Evolutionary conservation across 495 filamentous ascomycete species (phyloP).

Genomic region (Xylaria flabelliformis): DNA sequence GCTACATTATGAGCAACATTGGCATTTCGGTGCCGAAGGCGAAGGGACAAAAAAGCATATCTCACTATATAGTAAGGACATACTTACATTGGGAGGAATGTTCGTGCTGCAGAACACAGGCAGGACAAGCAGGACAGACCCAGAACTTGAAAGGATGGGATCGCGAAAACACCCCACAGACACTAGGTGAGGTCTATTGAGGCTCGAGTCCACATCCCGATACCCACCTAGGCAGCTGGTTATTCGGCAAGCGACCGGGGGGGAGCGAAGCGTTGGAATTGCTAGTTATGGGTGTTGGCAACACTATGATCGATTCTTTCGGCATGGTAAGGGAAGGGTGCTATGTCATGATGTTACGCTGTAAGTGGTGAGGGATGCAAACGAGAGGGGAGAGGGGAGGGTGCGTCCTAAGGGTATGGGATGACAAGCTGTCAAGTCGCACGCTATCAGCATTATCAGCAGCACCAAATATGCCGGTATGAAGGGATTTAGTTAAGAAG

Average conservation of each 20-base stretch:
- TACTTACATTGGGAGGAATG: no score
- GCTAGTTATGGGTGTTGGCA: neutral
- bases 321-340: neutral
- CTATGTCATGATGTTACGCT: neutral
- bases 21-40: constrained; percentile 11
- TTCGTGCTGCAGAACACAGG: no score
- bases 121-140: neutral
- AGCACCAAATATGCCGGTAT: neutral
- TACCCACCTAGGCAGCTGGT: constrained; percentile 22
- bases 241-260: neutral
- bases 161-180: neutral
- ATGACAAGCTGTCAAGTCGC: constrained; percentile 9
- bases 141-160: neutral
- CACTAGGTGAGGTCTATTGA: constrained; percentile 18
- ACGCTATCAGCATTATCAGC: neutral
- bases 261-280: neutral
- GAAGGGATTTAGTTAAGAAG: neutral
- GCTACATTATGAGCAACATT: neutral
- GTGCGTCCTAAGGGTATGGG: neutral
- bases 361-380: neutral
- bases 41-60: neutral
- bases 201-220: constrained; percentile 23
- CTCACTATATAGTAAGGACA: no score
- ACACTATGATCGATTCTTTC: neutral
- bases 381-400: neutral